phyloP scores from a whole-genome alignment of 441 rosid species.

The Codiaeum variegatum region DNA sequence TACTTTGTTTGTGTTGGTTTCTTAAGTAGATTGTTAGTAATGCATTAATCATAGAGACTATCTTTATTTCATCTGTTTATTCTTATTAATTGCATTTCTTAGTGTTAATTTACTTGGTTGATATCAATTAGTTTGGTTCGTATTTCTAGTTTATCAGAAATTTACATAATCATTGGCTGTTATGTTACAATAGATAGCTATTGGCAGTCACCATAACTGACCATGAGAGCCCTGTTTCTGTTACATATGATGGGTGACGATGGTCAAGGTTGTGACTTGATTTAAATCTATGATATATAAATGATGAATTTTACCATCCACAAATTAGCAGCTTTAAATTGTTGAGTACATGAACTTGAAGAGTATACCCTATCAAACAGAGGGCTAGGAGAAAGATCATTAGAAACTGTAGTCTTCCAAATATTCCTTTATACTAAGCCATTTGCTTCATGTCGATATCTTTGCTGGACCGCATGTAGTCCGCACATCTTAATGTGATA shows the following conservation, averaged over 20 bases:
- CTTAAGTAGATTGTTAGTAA: no score
- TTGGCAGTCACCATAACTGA: neutral
- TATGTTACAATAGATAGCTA: no score
- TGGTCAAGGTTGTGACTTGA: neutral
- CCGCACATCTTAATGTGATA: neutral
- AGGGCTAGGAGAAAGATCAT: neutral
- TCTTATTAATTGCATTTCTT: neutral
- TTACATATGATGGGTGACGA: neutral
- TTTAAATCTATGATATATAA: neutral
- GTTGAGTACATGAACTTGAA: neutral
- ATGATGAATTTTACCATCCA: conserved; percentile 6
- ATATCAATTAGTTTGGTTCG: no score
- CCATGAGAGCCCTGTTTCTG: neutral
- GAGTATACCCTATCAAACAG: neutral
- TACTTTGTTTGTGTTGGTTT: no score
- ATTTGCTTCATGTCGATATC: neutral
- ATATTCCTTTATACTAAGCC: neutral
- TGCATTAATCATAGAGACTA: no score
- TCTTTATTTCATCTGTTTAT: no score
- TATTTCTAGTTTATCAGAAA: no score
- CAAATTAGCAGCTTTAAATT: neutral
- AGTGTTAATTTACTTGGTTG: no score
- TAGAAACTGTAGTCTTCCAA: conserved; percentile 3
- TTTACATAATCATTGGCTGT: no score
- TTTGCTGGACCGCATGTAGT: neutral